These are phyloP conservation scores for Scorias spongiosa DNA, from an alignment of 2,329 filamentous ascomycete genomes.

Conservation along the genomic window DNA sequence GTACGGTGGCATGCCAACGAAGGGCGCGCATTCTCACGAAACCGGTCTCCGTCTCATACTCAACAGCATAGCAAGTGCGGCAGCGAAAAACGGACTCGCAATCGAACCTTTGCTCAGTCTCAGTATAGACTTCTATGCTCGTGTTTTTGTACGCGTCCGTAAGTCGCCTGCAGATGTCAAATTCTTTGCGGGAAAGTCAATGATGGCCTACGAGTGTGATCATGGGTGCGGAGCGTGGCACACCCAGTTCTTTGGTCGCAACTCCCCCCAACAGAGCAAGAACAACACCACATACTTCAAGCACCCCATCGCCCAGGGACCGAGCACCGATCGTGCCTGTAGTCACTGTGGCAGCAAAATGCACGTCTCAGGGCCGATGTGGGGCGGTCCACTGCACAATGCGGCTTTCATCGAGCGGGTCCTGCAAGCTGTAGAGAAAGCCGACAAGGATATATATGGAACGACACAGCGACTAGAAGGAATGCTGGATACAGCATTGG, in stretches of 20 bases:
- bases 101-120: slow-evolving; percentile 86
- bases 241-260: slow-evolving; percentile 62
- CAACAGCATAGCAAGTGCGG: slow-evolving; percentile 63
- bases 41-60: slow-evolving; percentile 76
- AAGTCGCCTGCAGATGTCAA: slow-evolving; percentile 78
- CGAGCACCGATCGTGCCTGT: slow-evolving; percentile 51
- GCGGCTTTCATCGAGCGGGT: slow-evolving; percentile 67
- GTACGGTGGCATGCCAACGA: slow-evolving; percentile 82
- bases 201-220: slow-evolving; percentile 87
- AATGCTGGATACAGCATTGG: slow-evolving; percentile 77
- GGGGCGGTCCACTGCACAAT: slow-evolving; percentile 76
- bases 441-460: slow-evolving; percentile 56
- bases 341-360: slow-evolving; percentile 74
- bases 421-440: slow-evolving; percentile 53
- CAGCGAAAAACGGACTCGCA: slow-evolving; percentile 69
- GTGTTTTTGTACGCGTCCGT: slow-evolving; percentile 71
- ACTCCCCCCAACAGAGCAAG: slow-evolving; percentile 57
- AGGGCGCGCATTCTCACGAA: slow-evolving; percentile 77
- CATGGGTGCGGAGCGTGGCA: slow-evolving; percentile 82
- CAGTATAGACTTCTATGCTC: slow-evolving; percentile 89
- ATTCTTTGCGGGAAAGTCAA: slow-evolving; percentile 76
- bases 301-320: slow-evolving; percentile 57
- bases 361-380: slow-evolving; percentile 90
- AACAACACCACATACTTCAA: slow-evolving; percentile 58
- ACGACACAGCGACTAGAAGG: slow-evolving; percentile 73